Conservation (phyloP, 2,329 filamentous ascomycete species). For the Pseudogymnoascus sp. region DNA sequence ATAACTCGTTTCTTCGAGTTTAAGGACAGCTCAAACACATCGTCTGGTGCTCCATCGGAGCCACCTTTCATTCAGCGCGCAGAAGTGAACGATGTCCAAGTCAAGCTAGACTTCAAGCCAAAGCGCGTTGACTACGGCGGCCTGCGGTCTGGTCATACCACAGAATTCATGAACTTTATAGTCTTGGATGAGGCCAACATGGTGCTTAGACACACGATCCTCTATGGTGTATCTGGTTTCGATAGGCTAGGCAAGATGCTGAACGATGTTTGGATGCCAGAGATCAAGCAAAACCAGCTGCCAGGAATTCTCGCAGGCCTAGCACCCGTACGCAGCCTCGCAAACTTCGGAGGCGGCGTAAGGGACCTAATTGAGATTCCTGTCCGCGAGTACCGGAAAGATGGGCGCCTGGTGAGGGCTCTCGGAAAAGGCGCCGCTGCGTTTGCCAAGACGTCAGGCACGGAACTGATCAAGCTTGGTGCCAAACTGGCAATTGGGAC, state of each 20-base stretch:
- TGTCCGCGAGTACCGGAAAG: constrained; percentile 86
- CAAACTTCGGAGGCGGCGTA: constrained; percentile 84
- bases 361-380: constrained; percentile 82
- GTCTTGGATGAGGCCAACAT: constrained; percentile 84
- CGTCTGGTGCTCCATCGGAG: constrained; percentile 49
- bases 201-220: constrained; percentile 77
- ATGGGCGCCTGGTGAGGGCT: constrained; percentile 84
- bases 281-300: constrained; percentile 83
- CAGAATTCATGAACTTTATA: constrained; percentile 98
- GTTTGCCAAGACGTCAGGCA: constrained; percentile 89
- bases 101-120: constrained; percentile 94
- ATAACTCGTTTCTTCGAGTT: constrained; percentile 97
- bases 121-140: constrained; percentile 96
- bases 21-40: constrained; percentile 57
- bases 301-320: constrained; percentile 82
- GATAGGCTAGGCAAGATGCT: constrained; percentile 82
- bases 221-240: constrained; percentile 87
- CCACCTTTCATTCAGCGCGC: constrained; percentile 82
- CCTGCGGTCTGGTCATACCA: constrained; percentile 84
- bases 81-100: constrained; percentile 73
- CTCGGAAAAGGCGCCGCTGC: constrained; percentile 83
- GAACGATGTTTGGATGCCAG: constrained; percentile 94
- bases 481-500: constrained; percentile 93
- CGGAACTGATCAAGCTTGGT: constrained; percentile 86
- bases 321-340: constrained; percentile 80